Conservation (phyloP, 345 rosid species). For the thale cress (Arabidopsis thaliana) region DNA sequence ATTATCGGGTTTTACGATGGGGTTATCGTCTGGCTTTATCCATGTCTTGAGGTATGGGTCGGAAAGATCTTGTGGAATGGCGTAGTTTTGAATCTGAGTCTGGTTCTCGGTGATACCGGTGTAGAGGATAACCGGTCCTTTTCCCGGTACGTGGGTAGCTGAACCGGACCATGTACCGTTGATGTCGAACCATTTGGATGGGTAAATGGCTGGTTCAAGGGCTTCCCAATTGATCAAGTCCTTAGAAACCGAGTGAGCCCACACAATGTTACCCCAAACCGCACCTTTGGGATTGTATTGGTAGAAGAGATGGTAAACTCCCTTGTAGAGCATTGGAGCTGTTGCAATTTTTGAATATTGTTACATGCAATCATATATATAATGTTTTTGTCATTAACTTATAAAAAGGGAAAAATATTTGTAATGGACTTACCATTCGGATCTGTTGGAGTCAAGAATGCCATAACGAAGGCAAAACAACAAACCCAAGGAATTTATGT, state of each 20-base stretch:
- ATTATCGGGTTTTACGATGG: slow-evolving; percentile 51
- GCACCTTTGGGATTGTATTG: slow-evolving; percentile 91
- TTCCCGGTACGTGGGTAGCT: slow-evolving; percentile 64
- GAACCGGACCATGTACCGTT: slow-evolving; percentile 95
- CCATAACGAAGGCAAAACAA: slow-evolving; percentile 20
- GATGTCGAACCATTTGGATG: slow-evolving; percentile 66
- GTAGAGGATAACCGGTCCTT: slow-evolving; percentile 71
- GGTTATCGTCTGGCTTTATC: slow-evolving; percentile 80
- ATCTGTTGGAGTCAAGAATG: slow-evolving; percentile 36
- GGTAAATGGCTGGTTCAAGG: slow-evolving; percentile 69
- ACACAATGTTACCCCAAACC: slow-evolving; percentile 91
- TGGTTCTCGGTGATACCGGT: slow-evolving; percentile 64
- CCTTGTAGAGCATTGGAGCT: slow-evolving; percentile 87
- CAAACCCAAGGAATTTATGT: slow-evolving; percentile 2
- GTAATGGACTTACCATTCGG: slow-evolving; percentile 43
- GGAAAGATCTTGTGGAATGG: slow-evolving; percentile 66
- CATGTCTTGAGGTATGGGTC: slow-evolving; percentile 81
- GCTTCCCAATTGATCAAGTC: slow-evolving; percentile 80
- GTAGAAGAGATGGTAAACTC: slow-evolving; percentile 81
- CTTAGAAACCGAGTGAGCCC: slow-evolving; percentile 93
- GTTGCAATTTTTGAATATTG: slow-evolving; percentile 11
- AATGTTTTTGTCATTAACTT: neutral
- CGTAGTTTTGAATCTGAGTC: slow-evolving; percentile 74
- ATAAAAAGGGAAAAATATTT: neutral
- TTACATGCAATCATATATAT: neutral